Percentiles rank a stretch among this genome's conserved stretches.
phyloP scores from a whole-genome alignment of 345 rosid species.

The Murraya paniculata region DNA sequence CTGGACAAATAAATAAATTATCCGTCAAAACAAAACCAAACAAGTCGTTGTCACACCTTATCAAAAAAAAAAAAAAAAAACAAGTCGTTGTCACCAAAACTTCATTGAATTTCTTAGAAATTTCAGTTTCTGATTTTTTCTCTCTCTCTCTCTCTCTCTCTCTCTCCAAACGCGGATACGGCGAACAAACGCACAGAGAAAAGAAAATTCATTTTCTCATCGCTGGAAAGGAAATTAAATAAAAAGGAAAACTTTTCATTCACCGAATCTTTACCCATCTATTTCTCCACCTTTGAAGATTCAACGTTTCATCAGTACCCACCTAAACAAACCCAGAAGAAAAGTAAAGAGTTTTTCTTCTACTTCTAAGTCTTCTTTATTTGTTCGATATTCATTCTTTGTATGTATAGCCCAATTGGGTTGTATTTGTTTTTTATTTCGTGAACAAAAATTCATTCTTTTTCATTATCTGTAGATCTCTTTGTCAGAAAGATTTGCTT shows the following conservation, averaged over 20 bases:
- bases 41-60: conserved; percentile 24
- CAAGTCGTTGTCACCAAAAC: conserved; percentile 18
- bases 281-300: conserved; percentile 18
- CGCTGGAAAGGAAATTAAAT: not conserved
- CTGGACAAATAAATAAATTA: conserved; percentile 5
- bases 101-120: conserved; percentile 11
- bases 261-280: not conserved
- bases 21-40: conserved; percentile 17
- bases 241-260: not conserved
- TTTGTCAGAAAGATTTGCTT: not conserved
- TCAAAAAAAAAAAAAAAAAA: too few species aligned
- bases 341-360: not conserved
- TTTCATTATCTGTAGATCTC: conserved; percentile 4
- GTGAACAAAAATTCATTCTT: not conserved
- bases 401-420: not conserved
- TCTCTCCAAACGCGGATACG: conserved; percentile 25
- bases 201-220: not conserved
- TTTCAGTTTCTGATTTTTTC: not conserved
- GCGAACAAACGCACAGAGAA: conserved; percentile 3
- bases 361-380: conserved; percentile 9
- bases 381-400: conserved; percentile 6
- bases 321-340: conserved; percentile 2
- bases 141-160: not conserved
- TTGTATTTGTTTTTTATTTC: not conserved
- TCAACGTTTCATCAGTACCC: not conserved